Evolutionary conservation across 352 stramenopile species (phyloP), one percentile per base, ranked within the genome.

Genomic region (Phytophthora sojae): DNA sequence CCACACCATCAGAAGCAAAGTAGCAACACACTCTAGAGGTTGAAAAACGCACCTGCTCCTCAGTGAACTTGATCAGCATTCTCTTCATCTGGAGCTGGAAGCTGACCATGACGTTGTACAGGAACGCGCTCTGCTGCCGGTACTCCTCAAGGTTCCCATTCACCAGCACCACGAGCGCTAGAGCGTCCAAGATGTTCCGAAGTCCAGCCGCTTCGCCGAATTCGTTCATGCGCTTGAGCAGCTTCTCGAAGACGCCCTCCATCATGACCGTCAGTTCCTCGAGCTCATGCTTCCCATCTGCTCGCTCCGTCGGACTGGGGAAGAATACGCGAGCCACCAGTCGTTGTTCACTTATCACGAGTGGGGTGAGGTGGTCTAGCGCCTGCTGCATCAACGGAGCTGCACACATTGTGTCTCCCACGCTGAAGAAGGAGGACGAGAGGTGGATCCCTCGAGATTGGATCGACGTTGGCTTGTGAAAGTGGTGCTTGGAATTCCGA

Each of bases 1-100:
- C 23, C 21, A 35, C 47, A 53, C 6, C 12, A 55, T 55, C 49
- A 32, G 49, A 55, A 32, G 17, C 35, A 14, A 19, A 53, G n/a
- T 6, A 0, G 21, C 19, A 9, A 29, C 11, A 30, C 6, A 29
- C 14, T 53, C 6, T 19, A 32, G 29, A 32, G 35, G 5, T 44
- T 12, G 35, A 44, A 17, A 29, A 21, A 23, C 45, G 2, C 37
- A 88, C 83, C 73, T 88, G 83, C 4, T 93, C 87, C 55, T 94
- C 85, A 0, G 83, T 90, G 57, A 93, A 94, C 58, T 91, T 93
- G 68, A 91, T 89, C n/a, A 93, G 53, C 25, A 91, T 62, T 2
- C 87, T 81, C 64, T 94, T 94, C 77, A 93, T 82, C 57, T 93
- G 83, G 4, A 94, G 83, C 73, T 92, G 83, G 39, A 94, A 93